Evolutionary conservation across 352 stramenopile species (phyloP), one percentile per base, ranked within the genome.

Genomic region (Pythium insidiosum): DNA sequence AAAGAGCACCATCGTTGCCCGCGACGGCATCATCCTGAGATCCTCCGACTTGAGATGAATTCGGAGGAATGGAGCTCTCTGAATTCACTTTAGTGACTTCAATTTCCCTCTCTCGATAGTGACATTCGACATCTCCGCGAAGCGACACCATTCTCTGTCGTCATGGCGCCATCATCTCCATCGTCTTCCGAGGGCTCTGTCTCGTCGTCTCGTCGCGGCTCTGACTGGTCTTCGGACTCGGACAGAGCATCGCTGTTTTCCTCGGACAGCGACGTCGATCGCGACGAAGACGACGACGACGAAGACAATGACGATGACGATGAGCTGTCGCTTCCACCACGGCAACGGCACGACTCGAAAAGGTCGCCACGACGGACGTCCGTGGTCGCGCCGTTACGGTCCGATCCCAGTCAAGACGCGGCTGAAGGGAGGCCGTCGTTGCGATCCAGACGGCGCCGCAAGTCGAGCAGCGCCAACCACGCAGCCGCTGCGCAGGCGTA

Each of bases 401-500:
- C n/a, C n/a, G n/a, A n/a, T n/a, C n/a, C n/a, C n/a, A n/a, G n/a
- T n/a, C n/a, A n/a, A n/a, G n/a, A n/a, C n/a, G n/a, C n/a, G n/a
- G n/a, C n/a, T n/a, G n/a, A n/a, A n/a, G n/a, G n/a, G n/a, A n/a
- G n/a, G n/a, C n/a, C n/a, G n/a, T n/a, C n/a, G n/a, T n/a, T n/a
- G n/a, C n/a, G n/a, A n/a, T n/a, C n/a, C 0, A 47, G 23, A 10
- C 35, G 38, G 19, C 12, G 29, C 13, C 41, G 46, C 13, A 45
- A 48, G 22, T 4, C 42, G 26, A 57, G 36, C 38, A 10, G 49
- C 16, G 30, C 36, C 5, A 22, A 38, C 0, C 2, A 21, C 3
- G 11, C n/a, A 0, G 26, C 10, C 23, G 4, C 43, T 11, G 43
- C 48, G 12, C 26, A 31, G 5, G 47, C 46, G 18, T 66, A 66